Conservation (phyloP, 345 rosid genomes). For the Erodium maritimum region DNA sequence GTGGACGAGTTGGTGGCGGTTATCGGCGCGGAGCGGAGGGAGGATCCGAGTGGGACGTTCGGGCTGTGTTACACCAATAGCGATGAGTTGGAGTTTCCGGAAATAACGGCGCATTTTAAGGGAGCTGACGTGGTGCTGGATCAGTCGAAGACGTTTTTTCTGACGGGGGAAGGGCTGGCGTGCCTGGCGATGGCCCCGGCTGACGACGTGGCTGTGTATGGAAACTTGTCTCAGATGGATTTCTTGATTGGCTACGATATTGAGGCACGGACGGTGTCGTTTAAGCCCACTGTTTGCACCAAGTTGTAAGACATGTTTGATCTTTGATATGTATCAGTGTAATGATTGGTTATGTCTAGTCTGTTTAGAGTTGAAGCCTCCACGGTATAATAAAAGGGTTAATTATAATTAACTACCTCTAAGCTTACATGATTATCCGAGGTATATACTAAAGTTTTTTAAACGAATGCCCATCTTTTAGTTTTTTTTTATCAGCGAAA, state of each 20-base stretch:
- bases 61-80: conserved; percentile 23
- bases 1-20: conserved; percentile 20
- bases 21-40: conserved; percentile 6
- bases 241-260: conserved; percentile 36
- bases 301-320: background rate
- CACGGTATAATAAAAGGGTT: too few species aligned
- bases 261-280: conserved; percentile 21
- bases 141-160: conserved; percentile 20
- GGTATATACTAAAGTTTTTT: too few species aligned
- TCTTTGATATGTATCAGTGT: background rate
- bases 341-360: too few species aligned
- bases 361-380: too few species aligned
- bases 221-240: conserved; percentile 33
- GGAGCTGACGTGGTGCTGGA: conserved; percentile 40
- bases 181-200: conserved; percentile 30
- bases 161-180: conserved; percentile 11
- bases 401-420: too few species aligned
- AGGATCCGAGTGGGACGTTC: conserved; percentile 18
- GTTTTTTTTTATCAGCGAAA: too few species aligned
- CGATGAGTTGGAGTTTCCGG: conserved; percentile 18
- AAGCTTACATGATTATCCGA: too few species aligned
- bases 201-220: conserved; percentile 19
- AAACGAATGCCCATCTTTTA: too few species aligned
- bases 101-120: conserved; percentile 36
- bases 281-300: conserved; percentile 31